phyloP scores from a whole-genome alignment of 78 protist species.

The Speleostelium caveatum region DNA sequence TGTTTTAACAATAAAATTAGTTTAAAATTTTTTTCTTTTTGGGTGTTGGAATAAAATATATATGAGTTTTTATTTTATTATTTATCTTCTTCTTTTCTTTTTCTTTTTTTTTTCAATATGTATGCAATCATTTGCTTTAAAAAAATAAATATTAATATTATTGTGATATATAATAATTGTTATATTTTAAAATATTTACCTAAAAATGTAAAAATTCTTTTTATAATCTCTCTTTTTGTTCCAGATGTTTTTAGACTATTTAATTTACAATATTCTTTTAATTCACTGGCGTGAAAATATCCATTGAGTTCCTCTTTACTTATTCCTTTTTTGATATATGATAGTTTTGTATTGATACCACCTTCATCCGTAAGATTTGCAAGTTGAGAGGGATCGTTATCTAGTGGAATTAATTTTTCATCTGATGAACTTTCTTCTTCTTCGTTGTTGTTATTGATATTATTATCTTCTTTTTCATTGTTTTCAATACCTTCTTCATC shows the following conservation, averaged over 20 bases:
- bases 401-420: background rate
- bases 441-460: no score
- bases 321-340: conserved; percentile 37
- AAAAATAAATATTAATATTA: no score
- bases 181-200: no score
- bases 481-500: background rate
- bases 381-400: background rate
- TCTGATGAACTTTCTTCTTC: background rate
- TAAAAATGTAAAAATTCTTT: conserved; percentile 45
- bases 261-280: conserved; percentile 36
- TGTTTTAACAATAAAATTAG: no score
- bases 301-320: conserved; percentile 16
- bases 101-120: no score
- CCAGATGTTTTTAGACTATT: conserved; percentile 38
- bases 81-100: no score
- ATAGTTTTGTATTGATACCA: background rate
- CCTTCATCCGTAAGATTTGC: background rate
- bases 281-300: background rate
- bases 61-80: no score
- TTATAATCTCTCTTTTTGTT: conserved; percentile 25
- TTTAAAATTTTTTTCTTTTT: no score
- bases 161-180: no score
- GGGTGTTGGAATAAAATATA: no score
- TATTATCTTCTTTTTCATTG: background rate
- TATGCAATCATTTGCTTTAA: no score